Base-by-base conservation (phyloP, 2,329 filamentous ascomycete species). In the Sclerotinia glacialis region DNA sequence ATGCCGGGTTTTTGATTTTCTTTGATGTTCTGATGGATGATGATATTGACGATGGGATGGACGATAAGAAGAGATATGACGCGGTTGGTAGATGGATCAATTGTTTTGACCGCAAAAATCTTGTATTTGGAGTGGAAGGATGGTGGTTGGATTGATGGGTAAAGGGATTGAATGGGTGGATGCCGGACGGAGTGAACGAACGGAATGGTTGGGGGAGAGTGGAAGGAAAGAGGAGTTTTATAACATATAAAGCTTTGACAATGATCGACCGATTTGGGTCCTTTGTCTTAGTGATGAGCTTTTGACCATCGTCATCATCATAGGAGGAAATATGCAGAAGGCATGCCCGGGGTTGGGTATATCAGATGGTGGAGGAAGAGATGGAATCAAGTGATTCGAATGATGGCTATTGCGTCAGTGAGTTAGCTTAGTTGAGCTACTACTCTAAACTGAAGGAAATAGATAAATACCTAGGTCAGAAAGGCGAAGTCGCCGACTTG, bases 261-360 rank as follows among this genome's bases (percentile, higher is more conserved):
- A 67, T 63, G 70, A 67, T 62, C 70, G 70, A 68, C 70, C 70
- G 65, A 44, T 59, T 69, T 67, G 65, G 67, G 70, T 70, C 69
- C 70, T 59, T 71, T 71, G 69, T 65, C 61, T 58, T 59, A 26
- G 63, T 18, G 63, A 52, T 65, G 63, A 65, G 18, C 58, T 49
- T 60, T 60, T 49, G 58, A 49, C 44, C 58, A 60, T 60, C 58
- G 49, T 60, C 58, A 60, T 60, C 58, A 60, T 49, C 31, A 60
- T n/a, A 49, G 44, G 28, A 47, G 44, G 47, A 49, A 52, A 47
- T 60, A 55, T 46, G 61, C 49, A 55, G 42, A 64, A 47, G 26
- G 49, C 61, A 64, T 64, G 47, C 61, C 49, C 42, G 61, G 61
- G 53, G 52, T 40, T 58, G 31, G 53, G 52, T 47, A 34, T 21